Evolutionary conservation across 2,329 filamentous ascomycete genomes (phyloP), one percentile per base, ranked within the genome.

Genomic region (Diaporthe velutina): DNA sequence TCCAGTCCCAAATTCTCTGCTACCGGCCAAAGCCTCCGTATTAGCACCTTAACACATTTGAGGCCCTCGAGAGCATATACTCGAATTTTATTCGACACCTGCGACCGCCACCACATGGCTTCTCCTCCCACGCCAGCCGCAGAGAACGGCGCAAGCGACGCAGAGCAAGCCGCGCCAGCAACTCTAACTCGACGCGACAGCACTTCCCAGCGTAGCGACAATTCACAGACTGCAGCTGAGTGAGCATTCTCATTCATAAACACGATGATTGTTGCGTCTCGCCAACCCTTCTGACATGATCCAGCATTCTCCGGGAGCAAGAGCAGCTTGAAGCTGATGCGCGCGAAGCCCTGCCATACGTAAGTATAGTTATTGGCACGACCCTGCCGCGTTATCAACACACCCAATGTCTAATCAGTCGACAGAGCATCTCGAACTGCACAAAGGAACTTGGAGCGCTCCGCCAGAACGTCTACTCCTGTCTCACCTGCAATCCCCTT

Each of bases 251-350:
- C 35, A 7, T 33, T 4, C 33, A 25, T 7, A 13, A 22, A 5
- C 9, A 28, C 13, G 12, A 17, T 19, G 17, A 25, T 33, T 2
- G 4, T 15, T 45, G 8, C 35, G 15, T 33, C 54, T 30, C 58
- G 19, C 60, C 1, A 45, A 8, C 61, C 78, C 25, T 12, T 33
- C 57, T 70, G 9, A 70, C 13, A 28, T 38, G 73, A 25, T 15
- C 7, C 73, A 96, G 94, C 38, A 98, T 97, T 82, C 95, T 99
- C 78, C 92, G 95, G 79, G 92, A 92, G 73, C 97, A 99, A 82
- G 92, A 98, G 81, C 92, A 93, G 78, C 92, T 99, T 71, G 97
- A 99, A 85, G 95, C 94, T 28, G 97, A 99, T 85, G 97, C 97
- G 61, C 95, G 96, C 79, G 96, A 99, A 87, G 94, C 94, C 76